Conservation (phyloP, 1,284 basidiomycete species). For the Termitomyces sp. region DNA sequence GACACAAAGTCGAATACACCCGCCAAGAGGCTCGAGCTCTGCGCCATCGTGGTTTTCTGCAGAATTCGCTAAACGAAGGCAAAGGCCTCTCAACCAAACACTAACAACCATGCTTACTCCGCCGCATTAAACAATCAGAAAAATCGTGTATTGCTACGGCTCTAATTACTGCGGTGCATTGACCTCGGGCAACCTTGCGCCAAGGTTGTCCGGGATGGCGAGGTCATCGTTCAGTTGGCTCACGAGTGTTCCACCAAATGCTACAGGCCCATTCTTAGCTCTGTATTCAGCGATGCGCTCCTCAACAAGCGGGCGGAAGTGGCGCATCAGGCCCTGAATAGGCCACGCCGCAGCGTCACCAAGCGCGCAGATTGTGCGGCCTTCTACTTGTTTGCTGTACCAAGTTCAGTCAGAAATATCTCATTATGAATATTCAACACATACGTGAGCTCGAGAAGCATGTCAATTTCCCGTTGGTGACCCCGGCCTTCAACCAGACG, state of each 20-base stretch:
- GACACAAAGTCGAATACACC: slow-evolving; percentile 65
- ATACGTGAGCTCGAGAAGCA: slow-evolving; percentile 88
- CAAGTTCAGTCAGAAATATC: neutral
- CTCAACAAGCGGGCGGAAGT: slow-evolving; percentile 96
- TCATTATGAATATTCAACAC: slow-evolving; percentile 20
- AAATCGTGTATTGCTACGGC: neutral
- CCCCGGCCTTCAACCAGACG: slow-evolving; percentile 86
- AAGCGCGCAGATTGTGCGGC: slow-evolving; percentile 92
- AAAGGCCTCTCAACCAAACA: slow-evolving; percentile 4
- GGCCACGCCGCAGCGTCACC: slow-evolving; percentile 99
- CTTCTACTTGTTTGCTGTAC: slow-evolving; percentile 89
- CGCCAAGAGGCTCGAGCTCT: slow-evolving; percentile 45
- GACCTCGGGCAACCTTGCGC: slow-evolving; percentile 33
- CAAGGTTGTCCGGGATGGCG: slow-evolving; percentile 81
- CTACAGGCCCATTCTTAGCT: slow-evolving; percentile 74
- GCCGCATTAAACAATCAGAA: neutral
- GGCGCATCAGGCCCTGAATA: slow-evolving; percentile 92
- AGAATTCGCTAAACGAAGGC: neutral
- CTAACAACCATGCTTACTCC: neutral
- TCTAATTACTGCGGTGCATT: slow-evolving; percentile 12
- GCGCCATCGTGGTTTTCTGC: slow-evolving; percentile 7
- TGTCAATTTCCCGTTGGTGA: slow-evolving; percentile 93
- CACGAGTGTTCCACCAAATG: slow-evolving; percentile 83
- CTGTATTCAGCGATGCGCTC: slow-evolving; percentile 80
- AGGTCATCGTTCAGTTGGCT: slow-evolving; percentile 69